Evolutionary conservation across 2,329 filamentous ascomycete genomes (phyloP).

Genomic region (Setomelanomma holmii): DNA sequence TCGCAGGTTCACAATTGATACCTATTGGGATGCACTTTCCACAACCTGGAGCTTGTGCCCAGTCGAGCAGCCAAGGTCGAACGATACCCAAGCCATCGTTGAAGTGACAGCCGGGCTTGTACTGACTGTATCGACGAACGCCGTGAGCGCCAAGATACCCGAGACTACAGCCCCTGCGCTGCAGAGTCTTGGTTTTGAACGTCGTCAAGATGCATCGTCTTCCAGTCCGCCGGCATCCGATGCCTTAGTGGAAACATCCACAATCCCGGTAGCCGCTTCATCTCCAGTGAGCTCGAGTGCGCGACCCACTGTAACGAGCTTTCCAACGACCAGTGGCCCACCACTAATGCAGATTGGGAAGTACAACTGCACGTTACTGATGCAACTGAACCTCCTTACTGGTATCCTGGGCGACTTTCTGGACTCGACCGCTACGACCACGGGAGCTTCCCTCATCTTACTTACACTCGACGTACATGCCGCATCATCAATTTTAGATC

Average conservation of each 20-base stretch:
- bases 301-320: conserved; percentile 22
- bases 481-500: conserved; percentile 49
- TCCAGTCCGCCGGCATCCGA: conserved; percentile 2
- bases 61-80: conserved; percentile 55
- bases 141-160: conserved; percentile 23
- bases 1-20: conserved; percentile 63
- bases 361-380: conserved; percentile 60
- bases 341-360: conserved; percentile 58
- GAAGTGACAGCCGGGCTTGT: conserved; percentile 20
- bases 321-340: conserved; percentile 26
- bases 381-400: conserved; percentile 60
- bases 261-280: conserved; percentile 1
- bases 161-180: conserved; percentile 14
- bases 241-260: conserved; percentile 1
- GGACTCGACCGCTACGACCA: conserved; percentile 59
- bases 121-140: conserved; percentile 21
- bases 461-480: conserved; percentile 67
- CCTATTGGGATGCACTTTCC: conserved; percentile 68
- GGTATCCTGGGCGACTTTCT: conserved; percentile 62
- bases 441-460: conserved; percentile 62
- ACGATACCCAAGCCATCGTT: conserved; percentile 5
- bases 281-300: conserved; percentile 16
- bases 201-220: conserved; percentile 17
- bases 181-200: conserved; percentile 5
- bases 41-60: conserved; percentile 68